Base-by-base conservation (phyloP, 108 stramenopile genomes). In the Phaeodactylum tricornutum region DNA sequence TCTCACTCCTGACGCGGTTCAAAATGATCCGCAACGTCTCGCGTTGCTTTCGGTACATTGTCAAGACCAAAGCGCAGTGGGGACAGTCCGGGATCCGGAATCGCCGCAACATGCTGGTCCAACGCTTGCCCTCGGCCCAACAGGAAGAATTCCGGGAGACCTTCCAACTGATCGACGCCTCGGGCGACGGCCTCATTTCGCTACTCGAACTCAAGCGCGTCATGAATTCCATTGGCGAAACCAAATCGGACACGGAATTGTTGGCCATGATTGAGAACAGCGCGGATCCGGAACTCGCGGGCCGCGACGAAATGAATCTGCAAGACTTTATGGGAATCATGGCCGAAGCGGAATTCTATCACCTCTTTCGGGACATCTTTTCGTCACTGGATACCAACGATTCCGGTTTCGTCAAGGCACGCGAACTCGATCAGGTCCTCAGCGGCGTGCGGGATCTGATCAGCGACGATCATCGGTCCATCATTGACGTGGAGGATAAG, bases 341-440 rank as follows among this genome's bases (percentile, higher is more conserved):
- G 79, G 88, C 88, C 27, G 84, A 91, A 52, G 81, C 81, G 0
- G 88, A 91, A 46, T 84, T 84, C 29, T 86, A 78, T 52, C 62
- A 81, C 39, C 62, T 91, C 52, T 91, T 91, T 56, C 50, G 65
- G 29, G 88, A 91, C 22, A 86, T 84, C 0, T 91, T 91, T 53
- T 33, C 57, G 19, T 59, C 69, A 21, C 66, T 91, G 43, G 88
- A 91, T 65, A 57, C 38, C 16, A 37, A 78, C 17, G 74, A 82
- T 43, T 63, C 71, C 2, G 87, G 87, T 14, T 89, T 72, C 64
- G 75, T 89, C 9, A 64, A 69, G 8, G 87, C 87, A 1, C 61
- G 51, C 7, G 81, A 82, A 44, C 60, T 89, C 35, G 77, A 84
- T 48, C 66, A 70, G 11, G 76, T 84, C 1, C 50, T 89, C 12